These are phyloP conservation scores for Clarireedia paspali DNA, from an alignment of 2,329 filamentous ascomycete species.

Conservation along the genomic window DNA sequence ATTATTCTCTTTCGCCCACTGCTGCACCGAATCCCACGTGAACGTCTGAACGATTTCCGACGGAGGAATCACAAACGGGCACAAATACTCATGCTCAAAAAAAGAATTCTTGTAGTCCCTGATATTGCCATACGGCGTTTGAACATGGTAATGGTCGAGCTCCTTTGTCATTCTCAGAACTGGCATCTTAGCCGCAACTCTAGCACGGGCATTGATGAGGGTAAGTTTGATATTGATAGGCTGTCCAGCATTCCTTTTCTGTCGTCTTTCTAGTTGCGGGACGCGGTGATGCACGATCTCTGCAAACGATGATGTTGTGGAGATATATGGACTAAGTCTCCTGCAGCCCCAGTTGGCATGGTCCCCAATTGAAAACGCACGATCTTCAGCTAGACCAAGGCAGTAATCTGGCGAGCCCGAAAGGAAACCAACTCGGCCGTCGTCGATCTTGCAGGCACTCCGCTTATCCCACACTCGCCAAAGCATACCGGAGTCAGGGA, in stretches of 20 bases:
- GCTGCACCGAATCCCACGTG: not conserved
- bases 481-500: not conserved
- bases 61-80: not conserved
- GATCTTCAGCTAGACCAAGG: not conserved
- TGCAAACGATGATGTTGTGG: not conserved
- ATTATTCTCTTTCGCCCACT: not conserved
- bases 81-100: not conserved
- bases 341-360: not conserved
- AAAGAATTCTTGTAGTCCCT: not conserved
- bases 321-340: not conserved
- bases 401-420: not conserved
- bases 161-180: not conserved
- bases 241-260: not conserved
- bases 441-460: not conserved
- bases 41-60: not conserved
- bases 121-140: not conserved
- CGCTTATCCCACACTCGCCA: not conserved
- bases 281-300: not conserved
- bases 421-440: not conserved
- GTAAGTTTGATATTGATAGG: not conserved
- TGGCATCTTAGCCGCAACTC: not conserved
- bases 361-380: not conserved
- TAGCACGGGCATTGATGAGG: not conserved
- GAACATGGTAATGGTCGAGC: not conserved
- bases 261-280: not conserved